Percentiles rank a stretch among this genome's conserved stretches.
Evolutionary conservation across 106 monocot species (phyloP).

Genomic region (Amphibolis antarctica): DNA sequence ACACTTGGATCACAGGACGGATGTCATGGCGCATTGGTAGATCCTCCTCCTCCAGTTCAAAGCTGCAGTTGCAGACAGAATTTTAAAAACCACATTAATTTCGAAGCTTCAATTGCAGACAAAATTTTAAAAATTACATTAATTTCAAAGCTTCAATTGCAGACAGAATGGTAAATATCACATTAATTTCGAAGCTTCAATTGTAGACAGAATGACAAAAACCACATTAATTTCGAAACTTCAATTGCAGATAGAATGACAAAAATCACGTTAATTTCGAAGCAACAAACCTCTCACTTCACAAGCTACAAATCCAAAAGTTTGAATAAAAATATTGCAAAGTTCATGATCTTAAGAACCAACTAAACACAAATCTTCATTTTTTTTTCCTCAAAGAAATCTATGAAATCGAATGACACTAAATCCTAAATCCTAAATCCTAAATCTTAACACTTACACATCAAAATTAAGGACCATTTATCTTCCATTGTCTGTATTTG

Average conservation of each 20-base stretch:
- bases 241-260: too few relatives aligned
- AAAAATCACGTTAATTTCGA: too few relatives aligned
- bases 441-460: background rate
- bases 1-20: constrained; percentile 53
- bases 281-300: too few relatives aligned
- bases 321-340: too few relatives aligned
- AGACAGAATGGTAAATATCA: background rate
- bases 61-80: constrained; percentile 25
- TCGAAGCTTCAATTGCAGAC: background rate
- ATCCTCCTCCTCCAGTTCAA: constrained; percentile 48
- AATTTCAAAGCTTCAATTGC: background rate
- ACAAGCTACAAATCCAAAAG: too few relatives aligned
- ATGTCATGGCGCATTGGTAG: constrained; percentile 60
- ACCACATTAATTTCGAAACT: background rate
- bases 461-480: background rate
- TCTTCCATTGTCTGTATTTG: background rate
- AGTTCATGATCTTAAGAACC: too few relatives aligned
- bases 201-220: background rate
- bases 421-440: too few relatives aligned
- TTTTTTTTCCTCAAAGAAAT: too few relatives aligned
- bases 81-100: background rate
- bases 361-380: too few relatives aligned
- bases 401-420: too few relatives aligned
- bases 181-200: background rate
- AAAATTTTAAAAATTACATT: background rate